Conservation (phyloP, 2,329 filamentous ascomycete genomes). For the Cordyceps javanica region DNA sequence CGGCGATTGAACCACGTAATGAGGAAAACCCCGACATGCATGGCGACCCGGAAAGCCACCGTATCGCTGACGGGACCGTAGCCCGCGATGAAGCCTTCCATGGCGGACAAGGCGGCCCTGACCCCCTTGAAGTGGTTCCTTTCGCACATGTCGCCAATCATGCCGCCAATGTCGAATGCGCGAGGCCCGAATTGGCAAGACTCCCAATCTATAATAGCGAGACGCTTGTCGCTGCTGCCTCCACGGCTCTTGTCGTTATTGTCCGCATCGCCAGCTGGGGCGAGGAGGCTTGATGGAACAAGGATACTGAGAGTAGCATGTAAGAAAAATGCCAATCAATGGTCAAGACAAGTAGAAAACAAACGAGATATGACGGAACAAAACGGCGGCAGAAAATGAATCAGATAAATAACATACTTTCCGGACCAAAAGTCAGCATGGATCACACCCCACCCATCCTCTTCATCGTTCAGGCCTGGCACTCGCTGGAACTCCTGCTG, state of each 20-base stretch:
- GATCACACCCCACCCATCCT: background rate
- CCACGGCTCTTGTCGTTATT: too few relatives aligned
- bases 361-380: too few relatives aligned
- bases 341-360: background rate
- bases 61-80: constrained; percentile 1
- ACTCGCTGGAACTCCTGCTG: background rate
- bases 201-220: constrained; percentile 6
- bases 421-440: constrained; percentile 2
- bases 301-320: background rate
- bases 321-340: background rate
- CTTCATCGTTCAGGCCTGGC: background rate
- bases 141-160: constrained; percentile 6
- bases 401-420: constrained; percentile 1
- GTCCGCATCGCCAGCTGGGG: background rate
- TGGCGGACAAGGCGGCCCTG: background rate
- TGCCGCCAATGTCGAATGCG: constrained; percentile 2
- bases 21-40: background rate
- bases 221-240: background rate
- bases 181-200: background rate
- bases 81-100: constrained; percentile 1
- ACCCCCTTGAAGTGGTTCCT: constrained; percentile 5
- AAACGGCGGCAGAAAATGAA: too few relatives aligned
- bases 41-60: background rate
- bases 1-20: background rate
- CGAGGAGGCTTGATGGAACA: background rate